phyloP scores from a whole-genome alignment of 2,329 filamentous ascomycete genomes.

The Ceratocystis destructans region DNA sequence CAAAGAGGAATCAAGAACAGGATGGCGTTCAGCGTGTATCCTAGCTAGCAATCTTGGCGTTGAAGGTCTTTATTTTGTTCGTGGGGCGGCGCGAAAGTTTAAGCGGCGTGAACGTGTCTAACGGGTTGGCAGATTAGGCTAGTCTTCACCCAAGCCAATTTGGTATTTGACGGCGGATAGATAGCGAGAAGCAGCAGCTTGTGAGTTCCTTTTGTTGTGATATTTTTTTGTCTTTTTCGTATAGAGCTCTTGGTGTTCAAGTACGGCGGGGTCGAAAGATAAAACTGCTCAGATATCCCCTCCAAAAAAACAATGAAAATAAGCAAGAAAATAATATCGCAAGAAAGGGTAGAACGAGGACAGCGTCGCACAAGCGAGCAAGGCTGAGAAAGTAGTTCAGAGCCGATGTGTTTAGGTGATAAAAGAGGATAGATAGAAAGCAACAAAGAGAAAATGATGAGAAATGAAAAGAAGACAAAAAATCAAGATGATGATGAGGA shows the following conservation, averaged over 20 bases:
- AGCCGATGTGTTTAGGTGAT: not conserved
- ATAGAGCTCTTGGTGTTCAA: not conserved
- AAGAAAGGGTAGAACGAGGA: not conserved
- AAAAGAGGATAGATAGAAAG: not conserved
- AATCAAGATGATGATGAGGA: not conserved
- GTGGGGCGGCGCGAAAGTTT: not conserved
- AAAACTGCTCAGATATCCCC: not conserved
- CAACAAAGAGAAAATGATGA: not conserved
- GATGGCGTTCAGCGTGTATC: conserved; percentile 5
- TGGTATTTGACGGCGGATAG: no score
- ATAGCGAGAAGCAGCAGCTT: no score
- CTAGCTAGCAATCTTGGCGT: not conserved
- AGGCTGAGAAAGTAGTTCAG: not conserved
- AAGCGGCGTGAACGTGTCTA: not conserved
- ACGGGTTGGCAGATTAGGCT: not conserved
- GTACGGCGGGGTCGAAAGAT: not conserved
- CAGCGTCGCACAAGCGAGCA: not conserved
- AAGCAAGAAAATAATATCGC: not conserved
- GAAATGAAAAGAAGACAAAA: not conserved
- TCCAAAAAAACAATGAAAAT: not conserved
- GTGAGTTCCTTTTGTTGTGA: no score
- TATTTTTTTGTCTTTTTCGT: no score
- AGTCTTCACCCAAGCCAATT: no score
- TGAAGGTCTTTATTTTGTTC: not conserved
- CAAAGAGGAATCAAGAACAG: not conserved